phyloP scores from a whole-genome alignment of 495 filamentous ascomycete genomes.

The Aspergillus ellipticus region DNA sequence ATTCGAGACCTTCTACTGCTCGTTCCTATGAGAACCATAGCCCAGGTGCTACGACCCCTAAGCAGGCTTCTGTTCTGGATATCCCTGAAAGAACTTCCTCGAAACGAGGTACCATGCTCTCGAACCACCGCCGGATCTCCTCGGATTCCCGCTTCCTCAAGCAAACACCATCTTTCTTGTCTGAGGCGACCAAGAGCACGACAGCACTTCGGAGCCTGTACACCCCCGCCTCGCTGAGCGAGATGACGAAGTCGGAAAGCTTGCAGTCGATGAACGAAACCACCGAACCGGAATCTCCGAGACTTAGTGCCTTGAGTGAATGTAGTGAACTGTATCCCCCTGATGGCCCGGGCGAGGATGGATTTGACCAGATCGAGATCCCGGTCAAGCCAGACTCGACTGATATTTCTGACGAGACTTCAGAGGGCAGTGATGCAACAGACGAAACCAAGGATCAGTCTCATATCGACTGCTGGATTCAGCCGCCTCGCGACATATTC shows the following conservation, averaged over 20 bases:
- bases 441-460: conserved; percentile 5
- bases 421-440: neutral
- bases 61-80: conserved; percentile 26
- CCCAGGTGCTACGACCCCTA: conserved; percentile 24
- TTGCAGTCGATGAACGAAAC: conserved; percentile 31
- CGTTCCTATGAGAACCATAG: conserved; percentile 23
- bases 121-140: conserved; percentile 17
- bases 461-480: conserved; percentile 32
- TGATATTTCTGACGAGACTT: neutral
- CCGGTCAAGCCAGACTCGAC: conserved; percentile 26
- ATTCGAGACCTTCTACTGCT: conserved; percentile 25
- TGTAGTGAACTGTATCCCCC: conserved; percentile 72
- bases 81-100: conserved; percentile 42
- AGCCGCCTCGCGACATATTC: conserved; percentile 16
- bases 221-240: conserved; percentile 35
- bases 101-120: conserved; percentile 19
- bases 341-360: conserved; percentile 26
- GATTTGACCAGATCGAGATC: conserved; percentile 32
- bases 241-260: conserved; percentile 37
- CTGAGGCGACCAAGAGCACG: conserved; percentile 57
- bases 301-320: conserved; percentile 74
- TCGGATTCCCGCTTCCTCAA: conserved; percentile 29
- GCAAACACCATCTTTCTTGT: conserved; percentile 66
- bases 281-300: conserved; percentile 50
- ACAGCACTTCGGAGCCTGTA: conserved; percentile 65